Evolutionary conservation across 331 rosid species (phyloP), one percentile per base, ranked within the genome.

Genomic region (Ulmus americana): DNA sequence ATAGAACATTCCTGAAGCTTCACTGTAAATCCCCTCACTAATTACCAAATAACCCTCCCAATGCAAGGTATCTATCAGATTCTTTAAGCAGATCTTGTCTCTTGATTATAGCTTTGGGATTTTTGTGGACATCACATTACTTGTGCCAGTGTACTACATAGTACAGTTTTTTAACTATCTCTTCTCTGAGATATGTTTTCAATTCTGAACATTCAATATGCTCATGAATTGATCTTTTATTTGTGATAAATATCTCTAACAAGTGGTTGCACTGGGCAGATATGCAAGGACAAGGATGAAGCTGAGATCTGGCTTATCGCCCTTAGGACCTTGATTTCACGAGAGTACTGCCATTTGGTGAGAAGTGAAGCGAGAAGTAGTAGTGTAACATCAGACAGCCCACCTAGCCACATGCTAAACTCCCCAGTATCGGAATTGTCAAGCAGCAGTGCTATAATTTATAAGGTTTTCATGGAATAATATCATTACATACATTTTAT

Each of bases 281-380:
- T 79, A 74, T 79, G 83, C 75, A 79, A 75, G 63, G 83, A 79
- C 71, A 75, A 75, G 71, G 83, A 70, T 53, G 83, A 79, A 79
- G 83, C 80, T 28, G 83, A 79, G 52, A 70, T 75, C 58, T 79
- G 83, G 83, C 67, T 74, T 76, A 51, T 61, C 28, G 83, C 77
- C 61, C 61, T 79, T 16, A 79, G 71, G 45, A 77, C 83, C 41
- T 56, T 74, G 46, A 74, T 79, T 46, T 75, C 80, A 28, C 77
- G 80, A 5, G 65, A 55, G 18, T 64, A 38, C 40, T 77, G 70
- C 10, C 77, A 64, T 20, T 70, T 51, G 14, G 65, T 76, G 46
- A 66, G 77, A 52, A 9, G 69, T 15, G 83, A 75, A 28, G 8
- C 74, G 45, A 79, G 63, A 55, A 75, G 53, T 16, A 16, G 14